Conservation (phyloP, 331 rosid genomes). For the Malus hybrid region DNA sequence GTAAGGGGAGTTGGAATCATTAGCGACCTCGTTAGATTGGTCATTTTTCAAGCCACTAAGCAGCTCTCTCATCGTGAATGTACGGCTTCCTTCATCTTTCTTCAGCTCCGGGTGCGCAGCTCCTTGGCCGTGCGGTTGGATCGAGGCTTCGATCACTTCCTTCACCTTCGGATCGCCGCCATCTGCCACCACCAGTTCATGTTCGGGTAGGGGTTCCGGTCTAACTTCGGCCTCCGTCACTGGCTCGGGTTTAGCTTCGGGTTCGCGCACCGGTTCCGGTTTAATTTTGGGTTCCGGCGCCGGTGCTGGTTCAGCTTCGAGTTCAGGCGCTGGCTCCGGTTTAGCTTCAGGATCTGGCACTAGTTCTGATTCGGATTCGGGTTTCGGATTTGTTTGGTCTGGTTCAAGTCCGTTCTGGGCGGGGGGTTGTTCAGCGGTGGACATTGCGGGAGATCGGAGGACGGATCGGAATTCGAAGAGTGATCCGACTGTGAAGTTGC, state of each 20-base stretch:
- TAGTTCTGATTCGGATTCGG: not conserved
- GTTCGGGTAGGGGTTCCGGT: conserved; percentile 21
- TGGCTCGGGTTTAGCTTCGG: not conserved
- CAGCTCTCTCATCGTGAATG: conserved; percentile 96
- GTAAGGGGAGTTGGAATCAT: conserved; percentile 51
- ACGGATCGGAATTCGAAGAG: not conserved
- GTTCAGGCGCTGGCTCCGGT: not conserved
- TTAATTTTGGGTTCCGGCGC: conserved; percentile 6
- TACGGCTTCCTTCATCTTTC: conserved; percentile 82
- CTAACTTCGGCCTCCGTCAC: conserved; percentile 7
- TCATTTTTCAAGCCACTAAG: conserved; percentile 66
- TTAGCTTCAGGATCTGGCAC: no score
- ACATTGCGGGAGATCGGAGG: conserved; percentile 24
- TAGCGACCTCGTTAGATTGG: conserved; percentile 25
- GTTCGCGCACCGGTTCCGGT: conserved; percentile 5
- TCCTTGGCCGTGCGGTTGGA: conserved; percentile 36
- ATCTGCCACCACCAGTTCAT: conserved; percentile 27
- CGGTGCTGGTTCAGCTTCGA: conserved; percentile 12
- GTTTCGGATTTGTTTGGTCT: not conserved
- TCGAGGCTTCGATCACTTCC: conserved; percentile 29
- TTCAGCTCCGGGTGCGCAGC: conserved; percentile 41
- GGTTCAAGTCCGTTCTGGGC: conserved; percentile 30
- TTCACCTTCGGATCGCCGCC: conserved; percentile 42
- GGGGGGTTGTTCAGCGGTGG: conserved; percentile 33
- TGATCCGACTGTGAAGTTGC: not conserved